Percentiles rank a stretch among this genome's conserved stretches.
phyloP scores from a whole-genome alignment of 2,329 filamentous ascomycete species.

The Pseudogymnoascus sp. region DNA sequence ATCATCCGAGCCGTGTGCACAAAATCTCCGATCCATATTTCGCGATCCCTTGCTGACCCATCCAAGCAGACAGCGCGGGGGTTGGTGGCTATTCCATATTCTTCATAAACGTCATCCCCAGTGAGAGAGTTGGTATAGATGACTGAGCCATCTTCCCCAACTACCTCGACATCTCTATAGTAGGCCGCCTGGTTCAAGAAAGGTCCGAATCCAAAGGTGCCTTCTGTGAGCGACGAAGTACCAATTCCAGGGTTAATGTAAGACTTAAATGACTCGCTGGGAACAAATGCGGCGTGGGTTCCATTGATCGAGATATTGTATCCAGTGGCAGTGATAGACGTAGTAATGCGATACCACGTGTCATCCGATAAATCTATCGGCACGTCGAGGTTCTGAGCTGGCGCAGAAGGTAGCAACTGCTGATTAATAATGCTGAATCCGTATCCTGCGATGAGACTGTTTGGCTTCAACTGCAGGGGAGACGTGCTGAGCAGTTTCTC shows the following conservation, averaged over 20 bases:
- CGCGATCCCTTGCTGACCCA: conserved; percentile 35
- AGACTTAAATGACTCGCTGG: conserved; percentile 15
- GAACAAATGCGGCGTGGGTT: conserved; percentile 14
- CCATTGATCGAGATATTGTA: conserved; percentile 28
- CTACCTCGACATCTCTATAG: conserved; percentile 29
- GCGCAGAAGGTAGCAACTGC: conserved; percentile 26
- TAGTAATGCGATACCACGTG: conserved; percentile 34
- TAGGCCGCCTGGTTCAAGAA: conserved; percentile 35
- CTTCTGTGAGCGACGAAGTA: conserved; percentile 19
- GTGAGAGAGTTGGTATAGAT: conserved; percentile 30
- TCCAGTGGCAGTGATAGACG: conserved; percentile 25
- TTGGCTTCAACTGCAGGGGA: conserved; percentile 22
- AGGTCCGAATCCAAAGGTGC: conserved; percentile 35
- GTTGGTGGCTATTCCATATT: conserved; percentile 33
- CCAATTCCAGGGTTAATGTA: conserved; percentile 9
- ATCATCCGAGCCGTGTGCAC: conserved; percentile 35
- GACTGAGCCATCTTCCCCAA: conserved; percentile 23
- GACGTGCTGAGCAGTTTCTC: neutral
- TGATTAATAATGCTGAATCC: conserved; percentile 33
- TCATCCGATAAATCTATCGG: conserved; percentile 27
- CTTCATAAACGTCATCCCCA: conserved; percentile 25
- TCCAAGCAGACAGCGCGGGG: conserved; percentile 34
- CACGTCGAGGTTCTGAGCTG: conserved; percentile 25
- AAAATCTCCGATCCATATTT: conserved; percentile 38
- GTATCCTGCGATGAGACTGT: conserved; percentile 30